Evolutionary conservation across 805 yeast species (phyloP).

Genomic region (Ogataea saltuana): DNA sequence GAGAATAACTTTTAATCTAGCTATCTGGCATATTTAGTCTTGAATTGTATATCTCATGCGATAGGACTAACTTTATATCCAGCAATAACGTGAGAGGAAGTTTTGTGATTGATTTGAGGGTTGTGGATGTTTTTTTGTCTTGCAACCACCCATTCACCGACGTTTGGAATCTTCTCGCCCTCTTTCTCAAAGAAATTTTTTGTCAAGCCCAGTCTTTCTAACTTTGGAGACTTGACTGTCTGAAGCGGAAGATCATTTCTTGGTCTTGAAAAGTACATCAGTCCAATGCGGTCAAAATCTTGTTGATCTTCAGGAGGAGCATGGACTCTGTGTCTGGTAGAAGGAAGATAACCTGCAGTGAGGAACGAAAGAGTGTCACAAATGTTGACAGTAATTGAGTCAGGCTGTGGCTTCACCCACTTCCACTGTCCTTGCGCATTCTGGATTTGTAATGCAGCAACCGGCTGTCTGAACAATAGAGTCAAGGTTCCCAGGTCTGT

Average conservation of each 20-base stretch:
- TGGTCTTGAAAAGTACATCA: slow-evolving; percentile 40
- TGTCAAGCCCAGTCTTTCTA: slow-evolving; percentile 35
- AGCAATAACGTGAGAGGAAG: slow-evolving; percentile 13
- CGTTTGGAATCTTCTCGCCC: slow-evolving; percentile 12
- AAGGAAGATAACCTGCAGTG: slow-evolving; percentile 40
- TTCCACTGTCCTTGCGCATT: slow-evolving; percentile 38
- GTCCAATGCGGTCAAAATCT: slow-evolving; percentile 34
- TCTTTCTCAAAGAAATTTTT: slow-evolving; percentile 19
- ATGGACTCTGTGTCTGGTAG: slow-evolving; percentile 38
- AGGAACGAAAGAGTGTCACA: slow-evolving; percentile 40
- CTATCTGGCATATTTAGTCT: too few species aligned
- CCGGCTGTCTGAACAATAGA: slow-evolving; percentile 38
- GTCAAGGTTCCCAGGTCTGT: slow-evolving; percentile 42
- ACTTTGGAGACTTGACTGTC: slow-evolving; percentile 37
- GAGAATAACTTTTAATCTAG: too few species aligned
- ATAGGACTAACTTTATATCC: slow-evolving; percentile 12
- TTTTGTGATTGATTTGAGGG: slow-evolving; percentile 7
- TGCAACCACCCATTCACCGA: slow-evolving; percentile 22
- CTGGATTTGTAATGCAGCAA: slow-evolving; percentile 39
- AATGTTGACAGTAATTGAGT: slow-evolving; percentile 38
- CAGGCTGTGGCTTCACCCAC: slow-evolving; percentile 37
- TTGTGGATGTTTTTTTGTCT: slow-evolving; percentile 16
- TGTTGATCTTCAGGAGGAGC: slow-evolving; percentile 39
- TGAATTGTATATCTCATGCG: neutral
- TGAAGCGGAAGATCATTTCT: slow-evolving; percentile 34